phyloP scores from a whole-genome alignment of 805 yeast genomes.

The Kluyveromyces nonfermentans region DNA sequence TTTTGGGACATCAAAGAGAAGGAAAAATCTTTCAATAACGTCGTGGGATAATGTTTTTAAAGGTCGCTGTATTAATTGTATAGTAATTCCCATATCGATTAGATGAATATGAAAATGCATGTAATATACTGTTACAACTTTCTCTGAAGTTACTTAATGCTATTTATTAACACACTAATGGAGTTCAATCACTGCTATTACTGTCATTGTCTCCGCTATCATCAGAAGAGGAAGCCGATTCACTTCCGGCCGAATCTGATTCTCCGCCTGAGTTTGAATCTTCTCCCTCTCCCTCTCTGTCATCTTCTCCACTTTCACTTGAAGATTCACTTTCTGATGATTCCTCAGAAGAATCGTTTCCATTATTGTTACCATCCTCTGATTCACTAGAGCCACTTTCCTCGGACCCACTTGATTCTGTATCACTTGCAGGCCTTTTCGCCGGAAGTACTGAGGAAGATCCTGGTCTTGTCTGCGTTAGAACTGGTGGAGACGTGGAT shows the following conservation, averaged over 20 bases:
- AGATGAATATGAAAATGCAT: not conserved
- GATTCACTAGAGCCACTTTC: constrained; percentile 7
- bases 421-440: constrained; percentile 6
- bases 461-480: constrained; percentile 4
- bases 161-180: not conserved
- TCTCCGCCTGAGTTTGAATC: constrained; percentile 24
- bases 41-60: constrained; percentile 3
- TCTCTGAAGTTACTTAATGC: not conserved
- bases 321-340: constrained; percentile 1
- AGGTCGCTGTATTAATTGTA: not conserved
- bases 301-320: constrained; percentile 1
- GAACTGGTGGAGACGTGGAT: not conserved
- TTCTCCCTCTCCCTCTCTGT: constrained; percentile 12
- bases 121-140: constrained; percentile 3
- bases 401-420: constrained; percentile 9
- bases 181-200: constrained; percentile 22
- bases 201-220: constrained; percentile 32
- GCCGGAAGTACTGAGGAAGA: constrained; percentile 7
- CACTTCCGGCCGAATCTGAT: constrained; percentile 10
- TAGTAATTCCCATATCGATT: not conserved
- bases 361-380: constrained; percentile 5
- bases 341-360: constrained; percentile 6
- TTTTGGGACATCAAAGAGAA: constrained; percentile 86
- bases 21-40: constrained; percentile 81
- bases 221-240: constrained; percentile 24